Evolutionary conservation across 768 basidiomycete genomes (phyloP), one percentile per base, ranked within the genome.

Genomic region (Russula sp.): DNA sequence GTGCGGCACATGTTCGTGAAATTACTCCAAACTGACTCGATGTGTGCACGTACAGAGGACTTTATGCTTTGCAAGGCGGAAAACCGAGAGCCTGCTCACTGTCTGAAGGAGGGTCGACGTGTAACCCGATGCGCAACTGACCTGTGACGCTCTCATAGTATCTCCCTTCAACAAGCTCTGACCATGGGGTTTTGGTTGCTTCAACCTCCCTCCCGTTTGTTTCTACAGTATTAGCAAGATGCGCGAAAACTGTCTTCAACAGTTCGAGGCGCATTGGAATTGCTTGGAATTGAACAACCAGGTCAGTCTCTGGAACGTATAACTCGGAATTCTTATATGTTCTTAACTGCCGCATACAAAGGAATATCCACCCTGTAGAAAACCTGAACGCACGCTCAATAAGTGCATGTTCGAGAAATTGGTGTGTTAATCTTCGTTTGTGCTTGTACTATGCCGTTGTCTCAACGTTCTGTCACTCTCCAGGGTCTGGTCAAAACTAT

Each of bases 41-140:
- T 36, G 44, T 40, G n/a, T 11, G 49, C 32, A 30, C 63, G 1
- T 59, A 56, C 72, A 92, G 91, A 93, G 83, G 90, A 93, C 79
- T 93, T 92, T 72, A 96, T 98, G 93, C 88, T 98, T 59, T 99
- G 97, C 84, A 98, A 98, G 79, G 80, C 85, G 26, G 95, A 98
- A 80, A 88, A 83, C 72, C 83, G 89, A 64, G 88, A 96, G 72
- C 94, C 96, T 11, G 92, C 77, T 24, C 93, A 95, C 74, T 99
- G 97, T 76, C 73, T 98, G 78, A 90, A 91, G 81, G 97, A 98
- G 76, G 97, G 97, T 13, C 78, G 97, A 69, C 86, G 92, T 69
- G 96, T 98, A 62, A 98, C 97, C 60, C 83, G 97, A 69, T 99
- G 97, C 76, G 91, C 95, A 53, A 86, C 87, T 38, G 94, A 98